Base-by-base conservation (phyloP, 1,284 basidiomycete species). In the Tilletia horrida region DNA sequence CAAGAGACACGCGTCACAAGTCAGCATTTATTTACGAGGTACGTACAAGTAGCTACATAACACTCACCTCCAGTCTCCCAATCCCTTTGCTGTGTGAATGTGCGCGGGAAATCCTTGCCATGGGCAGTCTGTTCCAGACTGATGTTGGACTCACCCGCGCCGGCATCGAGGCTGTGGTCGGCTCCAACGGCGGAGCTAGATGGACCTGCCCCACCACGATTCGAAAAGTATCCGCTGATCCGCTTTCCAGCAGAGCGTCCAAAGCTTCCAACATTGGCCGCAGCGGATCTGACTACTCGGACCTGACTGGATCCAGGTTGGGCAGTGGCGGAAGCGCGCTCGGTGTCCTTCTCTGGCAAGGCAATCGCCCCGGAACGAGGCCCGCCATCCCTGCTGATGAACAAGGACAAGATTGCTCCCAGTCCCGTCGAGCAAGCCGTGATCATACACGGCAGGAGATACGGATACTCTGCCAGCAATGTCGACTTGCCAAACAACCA, bases 401-500 rank as follows among this genome's bases (percentile, higher is more conserved):
- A 96, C 69, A 93, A 88, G 0, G 89, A 88, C 29, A 98, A 85
- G 62, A 96, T 79, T 0, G 93, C 89, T 16, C 94, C 95, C 86
- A 82, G 69, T 40, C 83, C 66, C 1, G 84, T 84, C 62, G 80
- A 79, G 7, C 67, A 68, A 1, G 83, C 80, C 0, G 82, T 79
- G 7, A 95, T 84, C n/a, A 86, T 83, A 74, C 92, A 93, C 0
- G 95, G 95, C 2, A 99, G 85, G 43, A 97, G 85, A 82, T 98
- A 99, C 0, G 96, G 96, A 79, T 92, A 93, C 11, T 85, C 84
- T 21, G 87, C 85, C 80, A 97, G 91, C 8, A 97, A 79, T 7
- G 86, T 75, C 68, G 75, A 75, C 0, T 66, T 64, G 50, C 84
- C 86, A 79, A 97, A 91, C 16, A 88, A 80, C 0, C 85, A 84